Conservation (phyloP, 1,284 basidiomycete species). For the Afroboletus lepidellus region DNA sequence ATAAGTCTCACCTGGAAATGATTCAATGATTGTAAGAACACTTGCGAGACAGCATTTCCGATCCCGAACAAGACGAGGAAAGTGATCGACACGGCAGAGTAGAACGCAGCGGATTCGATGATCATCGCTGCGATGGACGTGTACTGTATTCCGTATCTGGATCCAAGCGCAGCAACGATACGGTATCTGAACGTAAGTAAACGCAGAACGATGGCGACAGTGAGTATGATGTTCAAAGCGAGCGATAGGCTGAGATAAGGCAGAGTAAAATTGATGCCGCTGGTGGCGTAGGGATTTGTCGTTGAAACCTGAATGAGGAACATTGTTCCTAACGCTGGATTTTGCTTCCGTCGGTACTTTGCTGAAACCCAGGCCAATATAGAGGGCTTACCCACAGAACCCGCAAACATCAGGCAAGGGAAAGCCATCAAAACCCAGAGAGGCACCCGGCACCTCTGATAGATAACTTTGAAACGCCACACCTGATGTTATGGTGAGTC, state of each 20-base stretch:
- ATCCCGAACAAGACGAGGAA: background rate
- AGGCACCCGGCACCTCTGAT: constrained; percentile 4
- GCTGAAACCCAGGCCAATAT: background rate
- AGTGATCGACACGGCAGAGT: background rate
- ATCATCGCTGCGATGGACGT: constrained; percentile 22
- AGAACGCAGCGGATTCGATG: background rate
- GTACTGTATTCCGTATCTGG: constrained; percentile 11
- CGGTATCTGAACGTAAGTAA: constrained; percentile 9
- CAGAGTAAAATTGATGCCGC: constrained; percentile 13
- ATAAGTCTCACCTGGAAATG: background rate
- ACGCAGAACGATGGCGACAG: constrained; percentile 23
- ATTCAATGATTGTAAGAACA: background rate
- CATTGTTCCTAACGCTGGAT: constrained; percentile 8
- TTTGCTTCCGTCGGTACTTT: background rate
- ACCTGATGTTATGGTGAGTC: constrained; percentile 18
- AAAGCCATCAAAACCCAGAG: constrained; percentile 19
- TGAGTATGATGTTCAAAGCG: constrained; percentile 24
- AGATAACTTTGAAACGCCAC: constrained; percentile 32
- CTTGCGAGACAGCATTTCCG: background rate
- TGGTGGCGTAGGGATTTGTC: constrained; percentile 9
- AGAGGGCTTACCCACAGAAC: constrained; percentile 15
- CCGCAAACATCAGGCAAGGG: constrained; percentile 14
- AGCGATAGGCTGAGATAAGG: constrained; percentile 23
- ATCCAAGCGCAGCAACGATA: constrained; percentile 10
- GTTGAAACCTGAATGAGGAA: constrained; percentile 14